phyloP scores from a whole-genome alignment of 495 filamentous ascomycete species.

The Annulohypoxylon moriforme region DNA sequence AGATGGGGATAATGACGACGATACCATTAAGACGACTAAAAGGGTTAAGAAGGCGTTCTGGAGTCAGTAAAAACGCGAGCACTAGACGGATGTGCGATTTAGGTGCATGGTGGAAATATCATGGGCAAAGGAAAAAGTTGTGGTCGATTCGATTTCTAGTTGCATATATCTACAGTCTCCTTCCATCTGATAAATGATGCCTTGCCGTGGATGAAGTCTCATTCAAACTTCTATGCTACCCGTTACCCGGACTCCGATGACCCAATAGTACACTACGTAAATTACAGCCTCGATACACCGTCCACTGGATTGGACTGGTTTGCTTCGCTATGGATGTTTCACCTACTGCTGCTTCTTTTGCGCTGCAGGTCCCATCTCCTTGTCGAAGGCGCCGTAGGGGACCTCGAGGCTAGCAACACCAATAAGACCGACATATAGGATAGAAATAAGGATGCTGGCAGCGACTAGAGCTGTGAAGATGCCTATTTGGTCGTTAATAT shows the following conservation, averaged over 20 bases:
- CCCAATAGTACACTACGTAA: slow-evolving; percentile 39
- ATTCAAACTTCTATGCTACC: slow-evolving; percentile 44
- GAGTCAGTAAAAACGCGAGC: slow-evolving; percentile 17
- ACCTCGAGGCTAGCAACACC: slow-evolving; percentile 85
- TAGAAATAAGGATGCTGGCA: slow-evolving; percentile 72
- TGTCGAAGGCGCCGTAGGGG: slow-evolving; percentile 93
- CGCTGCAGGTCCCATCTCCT: slow-evolving; percentile 87
- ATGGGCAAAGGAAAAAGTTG: slow-evolving; percentile 10
- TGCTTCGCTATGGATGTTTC: slow-evolving; percentile 1
- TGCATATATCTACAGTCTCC: slow-evolving; percentile 44
- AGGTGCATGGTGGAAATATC: neutral
- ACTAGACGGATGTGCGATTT: neutral
- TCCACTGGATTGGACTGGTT: slow-evolving; percentile 1
- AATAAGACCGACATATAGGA: slow-evolving; percentile 79
- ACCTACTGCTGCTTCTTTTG: slow-evolving; percentile 83
- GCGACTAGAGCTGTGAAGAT: slow-evolving; percentile 83
- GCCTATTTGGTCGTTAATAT: slow-evolving; percentile 58
- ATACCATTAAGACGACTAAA: neutral
- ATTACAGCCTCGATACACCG: slow-evolving; percentile 32
- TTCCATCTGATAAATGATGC: slow-evolving; percentile 28
- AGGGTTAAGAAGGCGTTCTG: slow-evolving; percentile 30
- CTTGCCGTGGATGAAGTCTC: slow-evolving; percentile 26
- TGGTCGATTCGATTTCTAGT: slow-evolving; percentile 34
- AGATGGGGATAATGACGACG: neutral
- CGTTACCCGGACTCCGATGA: slow-evolving; percentile 44